phyloP scores from a whole-genome alignment of 1,284 basidiomycete genomes.

The Malassezia obtusa region DNA sequence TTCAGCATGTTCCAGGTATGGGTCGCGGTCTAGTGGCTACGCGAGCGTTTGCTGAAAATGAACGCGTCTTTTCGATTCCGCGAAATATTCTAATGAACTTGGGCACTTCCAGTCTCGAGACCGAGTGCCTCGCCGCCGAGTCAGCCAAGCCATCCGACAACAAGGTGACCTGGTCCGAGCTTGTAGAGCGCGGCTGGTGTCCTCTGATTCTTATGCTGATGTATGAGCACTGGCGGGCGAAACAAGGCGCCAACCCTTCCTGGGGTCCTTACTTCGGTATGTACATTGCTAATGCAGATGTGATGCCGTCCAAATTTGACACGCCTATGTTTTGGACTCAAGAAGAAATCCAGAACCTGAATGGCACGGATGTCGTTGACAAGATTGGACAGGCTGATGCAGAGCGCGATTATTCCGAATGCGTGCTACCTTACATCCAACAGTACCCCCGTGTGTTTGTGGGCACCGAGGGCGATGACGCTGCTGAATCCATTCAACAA shows the following conservation, averaged over 20 bases:
- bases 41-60: slow-evolving; percentile 62
- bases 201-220: slow-evolving; percentile 86
- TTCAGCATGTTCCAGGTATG: slow-evolving; percentile 53
- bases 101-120: slow-evolving; percentile 59
- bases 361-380: slow-evolving; percentile 72
- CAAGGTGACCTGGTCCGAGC: slow-evolving; percentile 17
- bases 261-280: slow-evolving; percentile 36
- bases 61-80: slow-evolving; percentile 73
- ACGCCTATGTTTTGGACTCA: slow-evolving; percentile 92
- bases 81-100: slow-evolving; percentile 67
- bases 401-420: slow-evolving; percentile 59
- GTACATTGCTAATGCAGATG: slow-evolving; percentile 17
- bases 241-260: neutral
- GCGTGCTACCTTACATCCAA: slow-evolving; percentile 49
- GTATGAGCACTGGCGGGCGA: slow-evolving; percentile 63
- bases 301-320: slow-evolving; percentile 61
- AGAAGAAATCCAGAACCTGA: slow-evolving; percentile 64
- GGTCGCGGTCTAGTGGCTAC: slow-evolving; percentile 66
- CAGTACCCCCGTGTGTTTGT: slow-evolving; percentile 28
- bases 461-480: slow-evolving; percentile 8
- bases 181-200: slow-evolving; percentile 60
- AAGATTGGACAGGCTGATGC: slow-evolving; percentile 80
- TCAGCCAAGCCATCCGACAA: neutral
- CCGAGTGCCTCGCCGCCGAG: slow-evolving; percentile 19
- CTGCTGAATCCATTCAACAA: slow-evolving; percentile 35